Evolutionary conservation across 2,329 filamentous ascomycete genomes (phyloP), one percentile per base, ranked within the genome.

Genomic region (Pseudophaeomoniella oleicola): DNA sequence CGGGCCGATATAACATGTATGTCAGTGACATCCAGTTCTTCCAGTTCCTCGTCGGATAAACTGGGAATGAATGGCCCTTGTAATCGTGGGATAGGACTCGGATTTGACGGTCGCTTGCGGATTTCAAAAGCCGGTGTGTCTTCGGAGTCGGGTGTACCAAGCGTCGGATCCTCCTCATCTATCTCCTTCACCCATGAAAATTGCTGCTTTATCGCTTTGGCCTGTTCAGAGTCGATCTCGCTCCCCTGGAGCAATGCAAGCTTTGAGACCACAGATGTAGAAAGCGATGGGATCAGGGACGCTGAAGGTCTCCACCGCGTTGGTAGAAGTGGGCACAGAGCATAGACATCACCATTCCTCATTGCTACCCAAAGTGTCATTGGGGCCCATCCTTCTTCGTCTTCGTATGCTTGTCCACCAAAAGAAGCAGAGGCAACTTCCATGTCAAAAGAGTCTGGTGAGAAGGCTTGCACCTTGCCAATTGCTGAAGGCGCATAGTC

Each of bases 321-420:
- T 1, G 90, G 90, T 19, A 98, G 65, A 30, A 98, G 67, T 2
- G 90, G 90, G 52, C 87, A 94, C 5, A 98, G 64, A 2, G 88
- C 87, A 52, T 98, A 98, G 4, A 96, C 72, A 51, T 94, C 87
- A 3, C 90, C 90, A 41, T 85, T 81, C 27, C 76, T 75, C 81
- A 94, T 98, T n/a, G 87, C 86, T 36, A 96, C 65, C 84, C 88
- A 98, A 9, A 98, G 67, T 0, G 90, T 96, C 82, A 94, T 94
- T 6, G 87, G 76, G 5, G 86, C 82, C 90, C 90, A 98, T 2
- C 71, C 71, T 49, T 74, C 66, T 44, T 77, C 71, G 27, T 68
- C 69, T 37, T 69, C 64, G 38, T 57, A 62, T 6, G 69, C 72
- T 35, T 55, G 63, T 16, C 86, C 86, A 11, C 86, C 88, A 60